Evolutionary conservation across 2,329 filamentous ascomycete species (phyloP).

Genomic region (Scytalidium sp.): DNA sequence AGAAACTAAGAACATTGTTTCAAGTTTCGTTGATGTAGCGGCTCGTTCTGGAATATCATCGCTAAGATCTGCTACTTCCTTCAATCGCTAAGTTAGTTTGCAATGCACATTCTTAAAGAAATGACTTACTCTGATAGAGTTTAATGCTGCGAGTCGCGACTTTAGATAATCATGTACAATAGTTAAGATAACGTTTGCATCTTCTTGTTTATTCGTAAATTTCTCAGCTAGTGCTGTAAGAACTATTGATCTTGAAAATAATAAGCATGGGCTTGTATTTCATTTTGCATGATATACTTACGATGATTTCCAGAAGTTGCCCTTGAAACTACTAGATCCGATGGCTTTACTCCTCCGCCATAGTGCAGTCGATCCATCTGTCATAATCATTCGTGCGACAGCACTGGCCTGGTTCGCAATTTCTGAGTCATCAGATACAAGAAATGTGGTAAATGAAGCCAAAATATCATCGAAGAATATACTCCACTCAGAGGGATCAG

Average conservation of each 20-base stretch:
- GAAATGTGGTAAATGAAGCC: constrained; percentile 23
- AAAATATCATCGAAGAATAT: constrained; percentile 28
- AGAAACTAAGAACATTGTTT: constrained; percentile 60
- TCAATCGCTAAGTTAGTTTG: constrained; percentile 6
- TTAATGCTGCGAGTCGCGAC: constrained; percentile 51
- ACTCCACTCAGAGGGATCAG: constrained; percentile 31
- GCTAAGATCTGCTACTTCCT: constrained; percentile 54
- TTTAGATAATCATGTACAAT: constrained; percentile 54
- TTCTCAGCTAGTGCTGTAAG: constrained; percentile 25
- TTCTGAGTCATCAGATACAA: constrained; percentile 28
- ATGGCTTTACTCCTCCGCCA: constrained; percentile 18
- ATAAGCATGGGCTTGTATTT: background rate
- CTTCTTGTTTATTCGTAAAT: constrained; percentile 17
- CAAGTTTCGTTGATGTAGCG: constrained; percentile 51
- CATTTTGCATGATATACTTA: constrained; percentile 16
- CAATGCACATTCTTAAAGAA: constrained; percentile 26
- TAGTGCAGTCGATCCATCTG: constrained; percentile 17
- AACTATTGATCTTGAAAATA: constrained; percentile 22
- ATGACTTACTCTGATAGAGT: constrained; percentile 24
- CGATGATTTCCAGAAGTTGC: constrained; percentile 33
- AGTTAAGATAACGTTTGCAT: constrained; percentile 21
- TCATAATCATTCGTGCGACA: constrained; percentile 25
- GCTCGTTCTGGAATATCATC: constrained; percentile 54
- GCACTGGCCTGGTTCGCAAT: constrained; percentile 25
- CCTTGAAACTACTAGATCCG: constrained; percentile 18